A percentile compares a stretch with the other conserved stretches of the same genome.
Evolutionary conservation across 2,329 filamentous ascomycete species (phyloP).

Genomic region (Talaromyces pinophilus): DNA sequence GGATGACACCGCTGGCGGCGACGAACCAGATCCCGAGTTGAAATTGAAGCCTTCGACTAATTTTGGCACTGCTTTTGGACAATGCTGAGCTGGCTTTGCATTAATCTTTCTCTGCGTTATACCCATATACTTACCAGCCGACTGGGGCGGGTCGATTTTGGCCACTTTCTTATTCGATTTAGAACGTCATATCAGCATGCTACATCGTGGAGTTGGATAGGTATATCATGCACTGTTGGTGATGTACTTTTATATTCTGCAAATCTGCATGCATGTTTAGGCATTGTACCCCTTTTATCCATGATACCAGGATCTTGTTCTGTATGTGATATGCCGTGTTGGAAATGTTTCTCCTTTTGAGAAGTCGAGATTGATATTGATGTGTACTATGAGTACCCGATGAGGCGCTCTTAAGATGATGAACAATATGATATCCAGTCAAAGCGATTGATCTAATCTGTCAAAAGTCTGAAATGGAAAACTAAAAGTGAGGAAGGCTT

Average conservation of each 20-base stretch:
- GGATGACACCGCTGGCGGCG: constrained; percentile 24
- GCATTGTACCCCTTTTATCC: not conserved
- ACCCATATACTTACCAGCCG: not conserved
- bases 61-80: constrained; percentile 52
- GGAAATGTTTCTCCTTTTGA: not conserved
- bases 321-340: not conserved
- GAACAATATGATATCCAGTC: not conserved
- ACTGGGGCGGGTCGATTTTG: not conserved
- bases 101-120: constrained; percentile 13
- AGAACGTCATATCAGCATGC: not conserved
- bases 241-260: not conserved
- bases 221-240: not conserved
- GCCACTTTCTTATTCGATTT: not conserved
- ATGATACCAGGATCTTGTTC: not conserved
- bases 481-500: not conserved
- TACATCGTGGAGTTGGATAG: not conserved
- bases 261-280: constrained; percentile 3
- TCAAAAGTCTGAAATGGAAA: constrained; percentile 1
- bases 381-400: not conserved
- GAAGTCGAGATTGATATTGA: no score
- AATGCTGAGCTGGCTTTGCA: constrained; percentile 25
- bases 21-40: constrained; percentile 40
- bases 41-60: constrained; percentile 49
- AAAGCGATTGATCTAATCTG: not conserved
- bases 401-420: not conserved